Evolutionary conservation across 2,329 filamentous ascomycete genomes (phyloP).

Genomic region (Diatrype stigma): DNA sequence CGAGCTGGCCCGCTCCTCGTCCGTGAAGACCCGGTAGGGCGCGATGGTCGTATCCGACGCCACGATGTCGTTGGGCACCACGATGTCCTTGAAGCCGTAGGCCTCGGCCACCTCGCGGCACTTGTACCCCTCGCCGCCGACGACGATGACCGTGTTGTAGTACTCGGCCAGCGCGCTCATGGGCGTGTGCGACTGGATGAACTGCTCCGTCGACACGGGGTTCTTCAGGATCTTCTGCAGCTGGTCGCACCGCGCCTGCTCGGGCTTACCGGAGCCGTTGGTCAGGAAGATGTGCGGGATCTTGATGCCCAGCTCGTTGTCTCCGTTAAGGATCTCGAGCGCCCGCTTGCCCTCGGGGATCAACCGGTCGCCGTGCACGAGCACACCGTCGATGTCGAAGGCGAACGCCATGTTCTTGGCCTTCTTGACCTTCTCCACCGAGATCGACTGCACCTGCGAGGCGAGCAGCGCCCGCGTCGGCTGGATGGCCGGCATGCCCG

Average conservation of each 20-base stretch:
- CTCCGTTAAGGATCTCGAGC: conserved; percentile 68
- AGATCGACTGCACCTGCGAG: conserved; percentile 65
- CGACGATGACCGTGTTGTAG: conserved; percentile 71
- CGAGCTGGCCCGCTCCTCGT: conserved; percentile 62
- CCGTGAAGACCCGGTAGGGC: conserved; percentile 64
- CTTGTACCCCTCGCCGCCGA: conserved; percentile 71
- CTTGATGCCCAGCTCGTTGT: conserved; percentile 75
- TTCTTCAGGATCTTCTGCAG: conserved; percentile 62
- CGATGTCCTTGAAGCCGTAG: conserved; percentile 70
- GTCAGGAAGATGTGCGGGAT: conserved; percentile 72
- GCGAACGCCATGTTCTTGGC: conserved; percentile 80
- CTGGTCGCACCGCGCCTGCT: conserved; percentile 60
- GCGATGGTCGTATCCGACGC: conserved; percentile 66
- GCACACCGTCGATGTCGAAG: conserved; percentile 75
- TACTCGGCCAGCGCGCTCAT: conserved; percentile 74
- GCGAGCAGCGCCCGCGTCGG: conserved; percentile 64
- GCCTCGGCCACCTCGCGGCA: conserved; percentile 69
- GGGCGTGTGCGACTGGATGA: conserved; percentile 73
- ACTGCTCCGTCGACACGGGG: conserved; percentile 66
- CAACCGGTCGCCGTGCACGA: conserved; percentile 67
- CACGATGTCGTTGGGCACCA: conserved; percentile 70
- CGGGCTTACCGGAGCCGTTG: conserved; percentile 70
- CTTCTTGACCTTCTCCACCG: conserved; percentile 59
- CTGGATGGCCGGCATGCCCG: conserved; percentile 55
- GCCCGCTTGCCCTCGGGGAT: conserved; percentile 64